Conservation (phyloP, 352 stramenopile species). For the Pythium dissimile region DNA sequence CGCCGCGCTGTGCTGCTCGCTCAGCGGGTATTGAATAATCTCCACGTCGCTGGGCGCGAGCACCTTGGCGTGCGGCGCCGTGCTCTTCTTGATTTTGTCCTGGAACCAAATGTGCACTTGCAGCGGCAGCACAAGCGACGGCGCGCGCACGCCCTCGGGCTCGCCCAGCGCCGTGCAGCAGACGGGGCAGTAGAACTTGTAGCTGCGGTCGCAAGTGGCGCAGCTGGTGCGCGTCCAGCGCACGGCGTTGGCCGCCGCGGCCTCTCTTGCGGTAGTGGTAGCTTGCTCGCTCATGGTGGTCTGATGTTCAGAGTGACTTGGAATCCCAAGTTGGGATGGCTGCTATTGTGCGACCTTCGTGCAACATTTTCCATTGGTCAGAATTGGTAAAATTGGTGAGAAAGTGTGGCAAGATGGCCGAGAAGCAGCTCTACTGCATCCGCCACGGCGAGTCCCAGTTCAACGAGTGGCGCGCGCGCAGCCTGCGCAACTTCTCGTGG, state of each 20-base stretch:
- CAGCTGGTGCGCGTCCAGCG: slow-evolving; percentile 58
- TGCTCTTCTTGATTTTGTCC: slow-evolving; percentile 89
- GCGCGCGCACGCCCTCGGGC: slow-evolving; percentile 44
- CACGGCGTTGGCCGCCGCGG: background rate
- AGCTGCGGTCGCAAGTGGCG: slow-evolving; percentile 67
- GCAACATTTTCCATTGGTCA: slow-evolving; percentile 16
- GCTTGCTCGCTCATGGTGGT: slow-evolving; percentile 7
- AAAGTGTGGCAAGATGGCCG: no score
- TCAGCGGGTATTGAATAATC: slow-evolving; percentile 61
- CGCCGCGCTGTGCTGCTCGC: slow-evolving; percentile 13
- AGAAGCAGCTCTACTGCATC: slow-evolving; percentile 84
- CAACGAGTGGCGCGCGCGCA: slow-evolving; percentile 83
- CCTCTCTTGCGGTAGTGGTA: no score
- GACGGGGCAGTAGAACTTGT: slow-evolving; percentile 85
- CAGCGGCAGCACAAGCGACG: slow-evolving; percentile 59
- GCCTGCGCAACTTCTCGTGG: slow-evolving; percentile 82
- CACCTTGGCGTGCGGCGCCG: slow-evolving; percentile 80
- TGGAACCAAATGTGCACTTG: slow-evolving; percentile 85
- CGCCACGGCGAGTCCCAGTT: slow-evolving; percentile 86
- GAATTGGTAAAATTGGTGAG: no score
- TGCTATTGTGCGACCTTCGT: slow-evolving; percentile 25
- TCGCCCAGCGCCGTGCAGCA: slow-evolving; percentile 66
- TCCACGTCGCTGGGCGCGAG: slow-evolving; percentile 64
- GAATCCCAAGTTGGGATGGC: slow-evolving; percentile 6
- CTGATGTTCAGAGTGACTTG: no score